phyloP scores from a whole-genome alignment of 495 filamentous ascomycete genomes.

The Neurospora africana region DNA sequence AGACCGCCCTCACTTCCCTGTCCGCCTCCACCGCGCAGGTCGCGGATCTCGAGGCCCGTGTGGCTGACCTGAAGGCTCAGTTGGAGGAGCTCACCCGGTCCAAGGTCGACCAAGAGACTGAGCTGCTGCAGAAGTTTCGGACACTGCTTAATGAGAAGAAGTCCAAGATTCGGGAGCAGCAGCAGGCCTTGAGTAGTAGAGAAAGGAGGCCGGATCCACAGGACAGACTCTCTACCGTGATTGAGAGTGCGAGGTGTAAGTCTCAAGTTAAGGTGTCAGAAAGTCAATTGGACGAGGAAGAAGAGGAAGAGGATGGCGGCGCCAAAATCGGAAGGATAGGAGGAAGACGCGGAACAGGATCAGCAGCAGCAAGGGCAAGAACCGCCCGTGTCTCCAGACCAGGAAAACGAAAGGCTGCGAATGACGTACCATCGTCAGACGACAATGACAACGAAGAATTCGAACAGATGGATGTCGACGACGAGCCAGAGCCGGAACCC shows the following conservation, averaged over 20 bases:
- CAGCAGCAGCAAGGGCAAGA: slow-evolving; percentile 5
- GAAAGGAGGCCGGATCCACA: background rate
- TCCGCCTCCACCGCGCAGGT: slow-evolving; percentile 34
- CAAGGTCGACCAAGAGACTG: slow-evolving; percentile 58
- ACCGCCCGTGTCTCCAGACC: slow-evolving; percentile 25
- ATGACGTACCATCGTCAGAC: slow-evolving; percentile 21
- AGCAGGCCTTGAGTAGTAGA: slow-evolving; percentile 46
- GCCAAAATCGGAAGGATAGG: background rate
- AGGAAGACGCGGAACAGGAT: background rate
- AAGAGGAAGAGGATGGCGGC: background rate
- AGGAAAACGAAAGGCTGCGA: slow-evolving; percentile 40
- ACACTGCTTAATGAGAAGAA: slow-evolving; percentile 78
- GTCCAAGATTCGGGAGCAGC: slow-evolving; percentile 78
- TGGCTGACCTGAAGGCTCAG: slow-evolving; percentile 41
- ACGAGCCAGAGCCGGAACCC: slow-evolving; percentile 19
- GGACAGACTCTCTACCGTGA: background rate
- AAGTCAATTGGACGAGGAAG: background rate
- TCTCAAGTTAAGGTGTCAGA: background rate
- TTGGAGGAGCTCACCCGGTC: slow-evolving; percentile 54
- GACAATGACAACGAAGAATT: slow-evolving; percentile 35
- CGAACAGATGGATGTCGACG: slow-evolving; percentile 53
- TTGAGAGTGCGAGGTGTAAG: background rate
- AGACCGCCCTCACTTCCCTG: slow-evolving; percentile 29
- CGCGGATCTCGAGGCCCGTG: slow-evolving; percentile 35
- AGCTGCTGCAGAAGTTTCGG: slow-evolving; percentile 60